Evolutionary conservation across 208 protist genomes (phyloP).

Genomic region (Strigomonas oncopelti): DNA sequence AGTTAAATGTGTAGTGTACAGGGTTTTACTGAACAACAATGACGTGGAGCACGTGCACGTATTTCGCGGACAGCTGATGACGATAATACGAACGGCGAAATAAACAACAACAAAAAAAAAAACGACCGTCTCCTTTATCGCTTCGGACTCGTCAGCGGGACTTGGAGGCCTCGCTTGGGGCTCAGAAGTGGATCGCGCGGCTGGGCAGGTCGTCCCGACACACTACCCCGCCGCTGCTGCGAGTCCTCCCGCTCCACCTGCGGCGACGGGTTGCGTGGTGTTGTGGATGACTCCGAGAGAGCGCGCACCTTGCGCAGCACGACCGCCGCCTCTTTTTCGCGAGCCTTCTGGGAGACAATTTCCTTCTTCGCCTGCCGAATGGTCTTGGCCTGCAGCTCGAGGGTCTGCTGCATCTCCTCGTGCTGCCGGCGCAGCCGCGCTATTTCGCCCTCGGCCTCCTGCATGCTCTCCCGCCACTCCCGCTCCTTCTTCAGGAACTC

Average conservation of each 20-base stretch:
- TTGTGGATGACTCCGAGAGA: background rate
- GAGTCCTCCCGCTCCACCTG: background rate
- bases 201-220: too few relatives aligned
- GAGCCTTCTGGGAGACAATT: conserved; percentile 25
- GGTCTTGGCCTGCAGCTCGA: conserved; percentile 38
- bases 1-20: too few relatives aligned
- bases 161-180: background rate
- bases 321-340: conserved; percentile 39
- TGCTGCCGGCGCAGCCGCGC: conserved; percentile 15
- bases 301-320: conserved; percentile 31
- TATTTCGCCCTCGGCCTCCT: conserved; percentile 20
- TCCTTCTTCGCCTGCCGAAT: conserved; percentile 39
- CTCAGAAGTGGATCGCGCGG: too few relatives aligned
- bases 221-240: too few relatives aligned
- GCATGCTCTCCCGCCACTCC: conserved; percentile 46
- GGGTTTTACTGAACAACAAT: too few relatives aligned
- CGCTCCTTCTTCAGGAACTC: conserved; percentile 52
- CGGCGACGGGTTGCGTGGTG: too few relatives aligned
- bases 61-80: too few relatives aligned
- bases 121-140: background rate
- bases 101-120: conserved; percentile 1
- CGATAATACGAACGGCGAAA: too few relatives aligned
- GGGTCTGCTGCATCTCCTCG: conserved; percentile 26
- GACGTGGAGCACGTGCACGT: too few relatives aligned
- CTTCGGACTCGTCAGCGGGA: background rate